phyloP scores from a whole-genome alignment of 1,284 basidiomycete species.

The Fomes fomentarius region DNA sequence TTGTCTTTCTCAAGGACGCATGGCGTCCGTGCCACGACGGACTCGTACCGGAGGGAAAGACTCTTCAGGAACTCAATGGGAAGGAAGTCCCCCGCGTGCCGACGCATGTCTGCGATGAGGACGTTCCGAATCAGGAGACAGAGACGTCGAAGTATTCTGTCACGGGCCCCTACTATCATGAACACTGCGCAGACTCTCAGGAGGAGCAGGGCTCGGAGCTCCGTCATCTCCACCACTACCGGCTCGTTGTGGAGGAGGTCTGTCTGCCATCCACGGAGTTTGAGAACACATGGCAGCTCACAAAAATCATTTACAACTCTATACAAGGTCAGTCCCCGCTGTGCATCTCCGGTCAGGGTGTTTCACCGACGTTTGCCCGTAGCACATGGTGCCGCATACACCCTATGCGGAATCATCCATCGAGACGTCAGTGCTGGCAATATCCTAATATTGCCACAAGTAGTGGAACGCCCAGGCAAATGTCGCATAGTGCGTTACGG shows the following conservation, averaged over 20 bases:
- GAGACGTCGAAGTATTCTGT: constrained; percentile 3
- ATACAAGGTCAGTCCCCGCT: constrained; percentile 4
- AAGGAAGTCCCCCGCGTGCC: not conserved
- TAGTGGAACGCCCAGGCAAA: too few relatives aligned
- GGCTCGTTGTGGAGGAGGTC: constrained; percentile 12
- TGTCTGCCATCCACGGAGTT: not conserved
- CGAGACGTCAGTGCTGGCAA: too few relatives aligned
- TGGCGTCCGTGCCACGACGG: constrained; percentile 10
- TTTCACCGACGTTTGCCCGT: too few relatives aligned
- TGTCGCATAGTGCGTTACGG: too few relatives aligned
- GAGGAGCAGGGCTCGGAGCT: too few relatives aligned
- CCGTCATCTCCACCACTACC: too few relatives aligned
- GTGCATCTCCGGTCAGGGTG: too few relatives aligned
- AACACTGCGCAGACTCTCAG: too few relatives aligned
- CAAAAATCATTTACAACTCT: not conserved
- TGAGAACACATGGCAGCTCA: not conserved
- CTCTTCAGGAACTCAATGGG: not conserved
- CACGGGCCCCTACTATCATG: too few relatives aligned
- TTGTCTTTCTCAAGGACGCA: constrained; percentile 15
- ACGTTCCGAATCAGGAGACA: constrained; percentile 2
- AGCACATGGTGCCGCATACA: too few relatives aligned
- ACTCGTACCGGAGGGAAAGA: constrained; percentile 6
- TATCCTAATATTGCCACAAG: too few relatives aligned
- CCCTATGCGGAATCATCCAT: too few relatives aligned
- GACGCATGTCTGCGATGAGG: constrained; percentile 1